Evolutionary conservation across 2,329 filamentous ascomycete genomes (phyloP).

Genomic region (Penicillium polonicum): DNA sequence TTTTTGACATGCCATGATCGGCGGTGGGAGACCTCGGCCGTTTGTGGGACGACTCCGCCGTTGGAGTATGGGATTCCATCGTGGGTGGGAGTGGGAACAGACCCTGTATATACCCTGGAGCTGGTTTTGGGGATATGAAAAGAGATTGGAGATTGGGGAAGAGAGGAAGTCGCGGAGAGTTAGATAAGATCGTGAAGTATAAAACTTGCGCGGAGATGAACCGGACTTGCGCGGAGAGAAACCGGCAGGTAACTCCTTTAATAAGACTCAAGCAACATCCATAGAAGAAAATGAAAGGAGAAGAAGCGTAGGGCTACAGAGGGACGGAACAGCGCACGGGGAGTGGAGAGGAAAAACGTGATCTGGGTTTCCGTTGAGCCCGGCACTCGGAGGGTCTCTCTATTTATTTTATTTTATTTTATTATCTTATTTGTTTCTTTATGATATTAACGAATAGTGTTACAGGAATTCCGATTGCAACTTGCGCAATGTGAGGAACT

Average conservation of each 20-base stretch:
- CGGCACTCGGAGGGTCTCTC: neutral
- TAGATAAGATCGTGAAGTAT: conserved; percentile 4
- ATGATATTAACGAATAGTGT: neutral
- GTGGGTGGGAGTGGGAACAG: neutral
- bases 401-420: neutral
- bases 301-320: neutral
- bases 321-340: conserved; percentile 10
- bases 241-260: conserved; percentile 5
- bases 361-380: neutral
- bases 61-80: conserved; percentile 38
- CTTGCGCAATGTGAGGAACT: neutral
- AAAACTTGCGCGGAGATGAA: conserved; percentile 9
- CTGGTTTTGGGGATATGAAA: neutral
- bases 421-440: neutral
- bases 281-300: conserved; percentile 9
- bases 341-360: conserved; percentile 16
- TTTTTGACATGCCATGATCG: conserved; percentile 48
- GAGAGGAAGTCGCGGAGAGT: neutral
- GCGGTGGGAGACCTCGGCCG: conserved; percentile 48
- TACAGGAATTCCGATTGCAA: neutral
- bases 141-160: neutral
- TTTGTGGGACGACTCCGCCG: conserved; percentile 43
- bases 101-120: neutral
- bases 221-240: conserved; percentile 9
- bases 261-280: conserved; percentile 4